A percentile compares a stretch with the other conserved stretches of the same genome.
These are phyloP conservation scores for Elsinoe necatrix DNA, from an alignment of 2,329 filamentous ascomycete genomes.

Conservation along the genomic window DNA sequence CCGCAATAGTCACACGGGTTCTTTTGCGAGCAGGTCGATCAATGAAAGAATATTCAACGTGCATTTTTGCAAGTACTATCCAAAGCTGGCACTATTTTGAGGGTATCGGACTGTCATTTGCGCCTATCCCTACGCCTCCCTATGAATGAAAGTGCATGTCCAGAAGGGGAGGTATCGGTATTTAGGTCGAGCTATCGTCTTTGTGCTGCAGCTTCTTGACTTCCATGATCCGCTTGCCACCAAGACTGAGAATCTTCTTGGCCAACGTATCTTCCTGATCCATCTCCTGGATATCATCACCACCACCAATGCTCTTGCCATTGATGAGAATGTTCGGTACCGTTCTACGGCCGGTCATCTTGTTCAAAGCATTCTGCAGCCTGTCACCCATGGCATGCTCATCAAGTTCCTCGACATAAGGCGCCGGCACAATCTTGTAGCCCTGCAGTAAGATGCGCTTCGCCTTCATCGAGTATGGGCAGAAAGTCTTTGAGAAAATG, in stretches of 20 bases:
- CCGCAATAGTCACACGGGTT: constrained; percentile 3
- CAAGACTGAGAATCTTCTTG: constrained; percentile 63
- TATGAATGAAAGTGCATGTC: background rate
- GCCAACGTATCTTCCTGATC: constrained; percentile 54
- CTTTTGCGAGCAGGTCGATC: constrained; percentile 11
- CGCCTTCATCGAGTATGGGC: constrained; percentile 74
- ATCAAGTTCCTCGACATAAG: constrained; percentile 87
- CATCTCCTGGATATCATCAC: constrained; percentile 73
- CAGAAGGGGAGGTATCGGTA: constrained; percentile 16
- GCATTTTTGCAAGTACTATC: background rate
- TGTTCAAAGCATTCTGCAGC: constrained; percentile 62
- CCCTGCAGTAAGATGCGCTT: constrained; percentile 76
- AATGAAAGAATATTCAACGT: constrained; percentile 14
- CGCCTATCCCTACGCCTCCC: background rate
- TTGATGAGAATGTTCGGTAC: constrained; percentile 90
- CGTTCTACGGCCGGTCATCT: constrained; percentile 70
- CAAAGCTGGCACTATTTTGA: background rate
- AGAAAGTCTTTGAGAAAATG: constrained; percentile 94
- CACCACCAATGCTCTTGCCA: constrained; percentile 80
- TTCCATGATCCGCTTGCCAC: constrained; percentile 54
- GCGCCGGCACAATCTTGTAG: constrained; percentile 73
- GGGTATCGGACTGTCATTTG: constrained; percentile 3
- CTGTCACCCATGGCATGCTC: constrained; percentile 62
- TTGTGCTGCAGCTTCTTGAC: constrained; percentile 21
- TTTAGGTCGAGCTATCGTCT: constrained; percentile 18